These are phyloP conservation scores for Candida arabinofermentans DNA, from an alignment of 805 yeast genomes.

Conservation along the genomic window DNA sequence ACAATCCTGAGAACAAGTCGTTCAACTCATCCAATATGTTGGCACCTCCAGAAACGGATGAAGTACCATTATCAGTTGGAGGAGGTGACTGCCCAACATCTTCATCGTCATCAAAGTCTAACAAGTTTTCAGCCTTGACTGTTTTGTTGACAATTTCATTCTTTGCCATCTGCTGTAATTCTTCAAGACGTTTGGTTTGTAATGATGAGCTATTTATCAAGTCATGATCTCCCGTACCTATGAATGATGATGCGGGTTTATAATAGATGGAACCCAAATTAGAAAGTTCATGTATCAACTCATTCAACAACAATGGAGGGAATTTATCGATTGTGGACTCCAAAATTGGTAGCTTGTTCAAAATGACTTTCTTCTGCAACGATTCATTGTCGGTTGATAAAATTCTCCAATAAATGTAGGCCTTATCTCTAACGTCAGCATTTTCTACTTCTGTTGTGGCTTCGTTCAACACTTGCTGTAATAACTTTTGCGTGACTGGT, in stretches of 20 bases:
- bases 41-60: constrained; percentile 22
- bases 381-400: constrained; percentile 44
- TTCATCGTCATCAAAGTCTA: constrained; percentile 78
- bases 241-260: constrained; percentile 68
- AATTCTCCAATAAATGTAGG: constrained; percentile 76
- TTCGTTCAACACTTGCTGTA: constrained; percentile 57
- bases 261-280: constrained; percentile 87
- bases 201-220: constrained; percentile 22
- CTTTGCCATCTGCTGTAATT: constrained; percentile 71
- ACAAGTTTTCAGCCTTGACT: constrained; percentile 70
- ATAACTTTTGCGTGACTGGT: constrained; percentile 32
- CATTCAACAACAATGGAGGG: constrained; percentile 63
- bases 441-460: constrained; percentile 66
- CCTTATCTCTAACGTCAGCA: constrained; percentile 77
- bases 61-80: constrained; percentile 13
- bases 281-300: constrained; percentile 70
- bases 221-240: constrained; percentile 10
- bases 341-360: constrained; percentile 65
- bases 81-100: constrained; percentile 14
- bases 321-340: constrained; percentile 68
- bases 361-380: constrained; percentile 48
- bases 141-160: constrained; percentile 61
- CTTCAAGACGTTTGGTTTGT: constrained; percentile 62
- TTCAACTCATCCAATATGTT: constrained; percentile 69
- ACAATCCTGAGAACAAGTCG: constrained; percentile 52